Conservation (phyloP, 2,329 filamentous ascomycete genomes). For the Aspergillus novoparasiticus region DNA sequence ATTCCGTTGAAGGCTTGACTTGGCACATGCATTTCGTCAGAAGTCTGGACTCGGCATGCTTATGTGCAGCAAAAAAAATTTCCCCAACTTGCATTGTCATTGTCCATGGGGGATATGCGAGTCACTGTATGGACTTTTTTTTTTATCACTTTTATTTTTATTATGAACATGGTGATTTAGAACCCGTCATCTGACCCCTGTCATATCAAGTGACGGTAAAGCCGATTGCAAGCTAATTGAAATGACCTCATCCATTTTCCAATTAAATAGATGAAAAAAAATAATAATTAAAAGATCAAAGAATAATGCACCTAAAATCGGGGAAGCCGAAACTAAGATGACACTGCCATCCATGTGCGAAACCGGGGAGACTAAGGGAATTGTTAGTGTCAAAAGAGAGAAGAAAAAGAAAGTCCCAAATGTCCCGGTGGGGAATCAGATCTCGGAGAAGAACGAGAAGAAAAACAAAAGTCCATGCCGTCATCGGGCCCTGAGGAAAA, state of each 20-base stretch:
- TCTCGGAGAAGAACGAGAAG: background rate
- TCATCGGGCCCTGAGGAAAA: background rate
- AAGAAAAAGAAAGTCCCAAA: background rate
- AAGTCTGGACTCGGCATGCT: background rate
- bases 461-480: background rate
- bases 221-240: background rate
- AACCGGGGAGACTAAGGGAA: background rate
- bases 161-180: background rate
- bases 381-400: background rate
- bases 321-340: conserved; percentile 6
- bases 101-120: no score
- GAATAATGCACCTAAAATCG: background rate
- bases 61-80: background rate
- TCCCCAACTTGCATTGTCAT: background rate
- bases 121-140: no score
- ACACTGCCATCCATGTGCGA: conserved; percentile 5
- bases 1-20: background rate
- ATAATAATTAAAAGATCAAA: background rate
- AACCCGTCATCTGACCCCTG: background rate
- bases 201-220: background rate
- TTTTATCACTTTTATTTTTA: background rate
- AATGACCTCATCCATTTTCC: background rate
- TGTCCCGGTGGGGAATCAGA: background rate
- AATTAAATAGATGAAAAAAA: background rate
- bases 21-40: background rate